Conservation (phyloP, 2,329 filamentous ascomycete genomes). For the Neophaeococcomyces aloes region DNA sequence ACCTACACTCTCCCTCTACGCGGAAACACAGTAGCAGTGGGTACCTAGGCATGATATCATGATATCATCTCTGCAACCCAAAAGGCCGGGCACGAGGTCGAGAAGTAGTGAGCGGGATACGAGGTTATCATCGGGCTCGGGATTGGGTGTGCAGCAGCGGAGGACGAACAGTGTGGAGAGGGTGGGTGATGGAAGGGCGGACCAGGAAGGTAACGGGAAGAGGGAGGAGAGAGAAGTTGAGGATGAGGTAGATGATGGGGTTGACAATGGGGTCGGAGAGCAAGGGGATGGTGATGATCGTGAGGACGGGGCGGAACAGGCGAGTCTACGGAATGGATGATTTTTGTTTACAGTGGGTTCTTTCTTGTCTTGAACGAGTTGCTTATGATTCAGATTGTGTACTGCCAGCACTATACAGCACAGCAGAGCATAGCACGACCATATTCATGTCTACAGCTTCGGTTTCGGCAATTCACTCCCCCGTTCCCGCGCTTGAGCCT, state of each 20-base stretch:
- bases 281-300: too few species aligned
- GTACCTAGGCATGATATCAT: too few species aligned
- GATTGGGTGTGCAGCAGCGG: background rate
- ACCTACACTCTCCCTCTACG: too few species aligned
- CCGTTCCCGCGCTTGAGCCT: conserved; percentile 39
- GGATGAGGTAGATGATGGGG: too few species aligned
- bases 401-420: background rate
- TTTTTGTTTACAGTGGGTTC: too few species aligned
- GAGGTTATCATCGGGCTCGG: background rate
- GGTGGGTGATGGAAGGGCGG: too few species aligned
- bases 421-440: background rate
- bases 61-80: conserved; percentile 1
- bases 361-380: background rate
- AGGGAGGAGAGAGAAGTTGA: too few species aligned
- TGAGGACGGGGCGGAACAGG: too few species aligned
- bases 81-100: background rate
- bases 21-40: too few species aligned
- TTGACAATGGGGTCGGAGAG: too few species aligned
- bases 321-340: too few species aligned
- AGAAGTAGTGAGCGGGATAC: background rate
- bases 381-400: background rate
- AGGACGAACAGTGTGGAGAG: background rate
- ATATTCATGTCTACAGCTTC: conserved; percentile 38
- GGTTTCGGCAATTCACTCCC: conserved; percentile 39
- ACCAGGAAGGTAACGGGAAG: too few species aligned